Evolutionary conservation across 1,139 yeast species (phyloP), one percentile per base, ranked within the genome.

Genomic region (Maudiozyma humilis): DNA sequence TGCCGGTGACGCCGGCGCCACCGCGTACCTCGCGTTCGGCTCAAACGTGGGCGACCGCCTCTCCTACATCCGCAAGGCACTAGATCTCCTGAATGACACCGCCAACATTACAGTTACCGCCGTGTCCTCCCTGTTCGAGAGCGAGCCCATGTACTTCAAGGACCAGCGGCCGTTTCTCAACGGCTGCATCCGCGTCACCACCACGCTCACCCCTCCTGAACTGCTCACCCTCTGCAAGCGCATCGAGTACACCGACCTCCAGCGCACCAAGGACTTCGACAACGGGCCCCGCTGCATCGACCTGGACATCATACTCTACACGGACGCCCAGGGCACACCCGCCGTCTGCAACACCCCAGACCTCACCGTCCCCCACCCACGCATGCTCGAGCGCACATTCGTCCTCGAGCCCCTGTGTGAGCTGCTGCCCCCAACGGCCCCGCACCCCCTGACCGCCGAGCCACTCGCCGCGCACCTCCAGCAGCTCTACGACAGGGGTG

Each of bases 261-360:
- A 75, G n/a, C 69, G 99, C 42, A 79, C 79, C 19, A 91, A 91
- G 59, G 67, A 78, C 36, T 73, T 86, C 50, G 89, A 85, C 29
- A 91, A 91, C 58, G 96, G 98, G 0, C 98, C 98, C 5, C 70
- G 99, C 47, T 68, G 83, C 8, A 85, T 91, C 45, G 99, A 91
- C 58, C 71, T 91, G 47, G 99, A 91, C 63, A 86, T 91, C 18
- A 55, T 91, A 13, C 66, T 91, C 19, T 88, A 78, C 55, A 32
- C 51, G 14, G 51, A 55, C 32, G 56, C 55, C 27, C 54, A 56
- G 12, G 56, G 51, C 3, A 53, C 57, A 12, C 54, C 55, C 36
- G 44, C 59, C 7, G 23, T 62, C 8, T 48, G 69, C 2, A 82
- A 82, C 57, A 69, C 76, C 1, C 68, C 73, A 0, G 72, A 76